phyloP scores from a whole-genome alignment of 2,329 filamentous ascomycete genomes.

The Fusarium sp. region DNA sequence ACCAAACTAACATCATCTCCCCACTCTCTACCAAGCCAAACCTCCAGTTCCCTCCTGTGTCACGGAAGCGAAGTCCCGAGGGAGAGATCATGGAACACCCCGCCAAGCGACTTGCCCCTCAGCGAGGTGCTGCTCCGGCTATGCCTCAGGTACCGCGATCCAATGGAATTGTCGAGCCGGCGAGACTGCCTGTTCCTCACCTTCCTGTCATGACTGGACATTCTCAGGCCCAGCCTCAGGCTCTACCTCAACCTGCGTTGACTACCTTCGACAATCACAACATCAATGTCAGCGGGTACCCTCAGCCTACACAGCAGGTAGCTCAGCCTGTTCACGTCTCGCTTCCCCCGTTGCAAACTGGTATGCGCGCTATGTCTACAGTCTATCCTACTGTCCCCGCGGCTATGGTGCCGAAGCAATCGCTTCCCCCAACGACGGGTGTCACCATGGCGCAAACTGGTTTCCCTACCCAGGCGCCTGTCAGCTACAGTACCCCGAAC shows the following conservation, averaged over 20 bases:
- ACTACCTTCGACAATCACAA: constrained; percentile 48
- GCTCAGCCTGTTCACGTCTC: constrained; percentile 57
- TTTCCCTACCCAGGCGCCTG: constrained; percentile 47
- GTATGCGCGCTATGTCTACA: constrained; percentile 78
- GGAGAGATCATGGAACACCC: constrained; percentile 64
- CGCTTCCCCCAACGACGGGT: constrained; percentile 41
- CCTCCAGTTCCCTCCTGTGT: constrained; percentile 52
- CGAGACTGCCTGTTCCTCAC: constrained; percentile 75
- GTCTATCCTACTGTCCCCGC: constrained; percentile 72
- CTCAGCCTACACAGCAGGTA: constrained; percentile 45
- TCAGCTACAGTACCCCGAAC: constrained; percentile 62
- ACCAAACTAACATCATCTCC: constrained; percentile 57
- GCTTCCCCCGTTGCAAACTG: constrained; percentile 70
- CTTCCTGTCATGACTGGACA: constrained; percentile 71
- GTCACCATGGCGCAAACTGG: constrained; percentile 37
- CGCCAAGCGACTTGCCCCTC: constrained; percentile 60
- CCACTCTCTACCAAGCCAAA: constrained; percentile 62
- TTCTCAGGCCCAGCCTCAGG: constrained; percentile 24
- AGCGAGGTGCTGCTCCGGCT: constrained; percentile 31
- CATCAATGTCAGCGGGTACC: constrained; percentile 54
- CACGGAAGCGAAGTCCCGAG: constrained; percentile 64
- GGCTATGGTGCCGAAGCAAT: constrained; percentile 53
- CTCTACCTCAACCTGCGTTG: constrained; percentile 15
- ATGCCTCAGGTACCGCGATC: constrained; percentile 34
- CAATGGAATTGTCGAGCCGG: constrained; percentile 38